Evolutionary conservation across 2,329 filamentous ascomycete genomes (phyloP).

Genomic region (Trichoderma guizhouense): DNA sequence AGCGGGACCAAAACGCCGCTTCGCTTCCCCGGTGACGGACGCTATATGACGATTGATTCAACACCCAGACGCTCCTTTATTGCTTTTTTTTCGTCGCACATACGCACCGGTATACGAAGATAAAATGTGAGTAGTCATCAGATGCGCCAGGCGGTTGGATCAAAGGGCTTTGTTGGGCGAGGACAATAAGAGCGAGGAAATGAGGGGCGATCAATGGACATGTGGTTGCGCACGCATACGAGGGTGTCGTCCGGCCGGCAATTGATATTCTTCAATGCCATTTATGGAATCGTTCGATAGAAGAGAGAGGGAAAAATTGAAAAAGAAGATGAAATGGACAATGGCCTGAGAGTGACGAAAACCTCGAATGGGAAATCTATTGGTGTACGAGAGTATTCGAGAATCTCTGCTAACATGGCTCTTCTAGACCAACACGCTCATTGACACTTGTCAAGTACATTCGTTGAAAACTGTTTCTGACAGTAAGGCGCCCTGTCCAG

Average conservation of each 20-base stretch:
- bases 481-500: constrained; percentile 34
- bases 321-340: background rate
- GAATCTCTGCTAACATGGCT: background rate
- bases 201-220: background rate
- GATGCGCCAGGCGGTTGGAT: background rate
- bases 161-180: background rate
- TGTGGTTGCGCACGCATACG: background rate
- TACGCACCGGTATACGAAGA: constrained; percentile 20
- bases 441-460: constrained; percentile 59
- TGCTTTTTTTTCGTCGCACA: constrained; percentile 15
- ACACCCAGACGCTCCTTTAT: constrained; percentile 49
- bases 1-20: background rate
- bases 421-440: constrained; percentile 40
- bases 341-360: background rate
- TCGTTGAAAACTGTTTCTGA: constrained; percentile 51
- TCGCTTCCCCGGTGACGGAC: constrained; percentile 23
- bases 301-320: background rate
- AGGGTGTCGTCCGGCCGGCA: background rate
- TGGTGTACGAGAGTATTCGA: background rate
- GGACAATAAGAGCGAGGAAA: background rate
- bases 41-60: constrained; percentile 33
- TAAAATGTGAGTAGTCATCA: constrained; percentile 22
- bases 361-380: background rate
- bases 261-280: background rate
- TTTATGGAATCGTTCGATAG: background rate